phyloP scores from a whole-genome alignment of 257 asterid genomes.

The Salvia miltiorrhiza region DNA sequence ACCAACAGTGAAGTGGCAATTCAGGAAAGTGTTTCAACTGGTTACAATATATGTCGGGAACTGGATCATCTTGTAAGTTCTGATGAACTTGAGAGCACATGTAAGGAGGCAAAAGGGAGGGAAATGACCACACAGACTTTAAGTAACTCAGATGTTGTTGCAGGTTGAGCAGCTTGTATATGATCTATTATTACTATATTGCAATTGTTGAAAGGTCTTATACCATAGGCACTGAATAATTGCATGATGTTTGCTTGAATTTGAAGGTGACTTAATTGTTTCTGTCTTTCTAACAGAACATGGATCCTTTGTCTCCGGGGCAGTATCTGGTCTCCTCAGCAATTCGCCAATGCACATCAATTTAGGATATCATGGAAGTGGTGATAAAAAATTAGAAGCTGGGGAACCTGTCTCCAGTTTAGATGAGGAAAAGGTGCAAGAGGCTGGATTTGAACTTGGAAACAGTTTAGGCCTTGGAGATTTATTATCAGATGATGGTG shows the following conservation, averaged over 20 bases:
- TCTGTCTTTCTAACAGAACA: constrained; percentile 22
- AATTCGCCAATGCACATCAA: constrained; percentile 15
- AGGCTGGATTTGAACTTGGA: constrained; percentile 13
- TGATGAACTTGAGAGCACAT: constrained; percentile 7
- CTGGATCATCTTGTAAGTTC: neutral
- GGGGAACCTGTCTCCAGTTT: neutral
- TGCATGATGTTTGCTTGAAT: neutral
- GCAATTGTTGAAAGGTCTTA: neutral
- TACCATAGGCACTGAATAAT: neutral
- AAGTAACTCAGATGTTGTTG: constrained; percentile 13
- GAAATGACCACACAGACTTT: constrained; percentile 4
- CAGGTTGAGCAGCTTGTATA: constrained; percentile 27
- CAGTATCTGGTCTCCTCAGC: constrained; percentile 21
- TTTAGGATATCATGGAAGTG: constrained; percentile 20
- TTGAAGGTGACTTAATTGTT: neutral
- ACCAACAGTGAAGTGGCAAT: neutral
- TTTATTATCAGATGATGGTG: neutral
- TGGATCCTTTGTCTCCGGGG: constrained; percentile 18
- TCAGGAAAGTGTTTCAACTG: neutral
- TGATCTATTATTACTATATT: neutral
- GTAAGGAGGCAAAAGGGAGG: constrained; percentile 17
- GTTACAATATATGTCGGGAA: neutral
- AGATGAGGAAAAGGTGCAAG: constrained; percentile 1
- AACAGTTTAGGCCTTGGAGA: constrained; percentile 3
- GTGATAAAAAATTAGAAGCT: constrained; percentile 3